Conservation (phyloP, 163 green algal genomes). For the Scenedesmus sp. region DNA sequence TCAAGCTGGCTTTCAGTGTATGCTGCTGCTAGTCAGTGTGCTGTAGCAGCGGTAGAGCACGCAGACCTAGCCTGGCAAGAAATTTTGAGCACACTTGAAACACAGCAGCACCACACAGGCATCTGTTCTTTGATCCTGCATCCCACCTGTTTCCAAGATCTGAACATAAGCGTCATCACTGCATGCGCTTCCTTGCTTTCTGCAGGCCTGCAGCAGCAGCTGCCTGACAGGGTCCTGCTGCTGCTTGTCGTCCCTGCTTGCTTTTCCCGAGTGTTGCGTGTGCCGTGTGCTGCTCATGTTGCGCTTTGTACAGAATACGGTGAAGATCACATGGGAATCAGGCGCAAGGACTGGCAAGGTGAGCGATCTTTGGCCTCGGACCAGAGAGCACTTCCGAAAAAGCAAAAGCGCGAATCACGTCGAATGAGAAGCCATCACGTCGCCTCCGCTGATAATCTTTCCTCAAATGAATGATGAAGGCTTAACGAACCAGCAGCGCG, state of each 20-base stretch:
- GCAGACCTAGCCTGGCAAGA: too few species aligned
- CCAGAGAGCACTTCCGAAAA: background rate
- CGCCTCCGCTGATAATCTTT: too few species aligned
- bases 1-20: too few species aligned
- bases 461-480: too few species aligned
- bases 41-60: background rate
- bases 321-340: background rate
- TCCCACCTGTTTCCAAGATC: background rate
- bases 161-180: background rate
- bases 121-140: background rate
- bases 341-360: background rate
- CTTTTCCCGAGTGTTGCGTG: background rate
- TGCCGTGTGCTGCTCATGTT: background rate
- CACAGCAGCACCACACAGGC: too few species aligned
- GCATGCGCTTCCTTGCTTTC: background rate
- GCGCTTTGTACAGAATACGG: too few species aligned
- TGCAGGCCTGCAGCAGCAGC: background rate
- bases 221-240: background rate
- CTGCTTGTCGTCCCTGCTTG: background rate
- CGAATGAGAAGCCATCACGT: background rate
- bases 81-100: too few species aligned
- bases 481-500: too few species aligned
- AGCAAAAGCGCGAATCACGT: background rate
- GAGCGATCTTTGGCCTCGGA: background rate
- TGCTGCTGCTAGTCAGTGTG: background rate